Base-by-base conservation (phyloP, 768 basidiomycete genomes). In the Trametes gibbosa region DNA sequence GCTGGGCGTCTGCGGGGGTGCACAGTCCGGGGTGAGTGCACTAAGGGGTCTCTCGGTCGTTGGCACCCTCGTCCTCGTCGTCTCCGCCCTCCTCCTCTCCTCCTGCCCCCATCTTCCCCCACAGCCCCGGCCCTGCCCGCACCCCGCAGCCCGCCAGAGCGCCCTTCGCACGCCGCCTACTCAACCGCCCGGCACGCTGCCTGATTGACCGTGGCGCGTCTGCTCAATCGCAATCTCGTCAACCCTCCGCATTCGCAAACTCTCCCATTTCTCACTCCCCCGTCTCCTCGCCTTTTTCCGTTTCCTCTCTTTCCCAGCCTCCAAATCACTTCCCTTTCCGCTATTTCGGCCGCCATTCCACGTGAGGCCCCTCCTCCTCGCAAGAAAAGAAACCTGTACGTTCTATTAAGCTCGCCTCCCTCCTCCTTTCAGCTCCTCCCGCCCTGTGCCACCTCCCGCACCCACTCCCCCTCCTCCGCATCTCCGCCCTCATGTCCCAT, bases 301-400 rank as follows among this genome's bases (percentile, higher is more conserved):
- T 32, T 32, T 32, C 54, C 61, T 64, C 27, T 52, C 62, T 19
- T 68, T 63, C 64, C 64, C 63, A 32, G 56, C 62, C 56, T 58
- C 34, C 61, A 61, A 51, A 65, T 66, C 63, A 50, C 56, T 17
- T 57, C 53, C 27, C 59, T 63, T 64, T 53, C 66, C 63, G 52
- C 54, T 39, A 58, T 58, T 47, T 61, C 65, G 50, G 55, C 63
- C 25, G 50, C 56, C 29, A 24, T 43, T 57, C 59, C 65, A 58
- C 63, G 58, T 59, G 59, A 59, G 62, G 57, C 39, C 24, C 51
- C 41, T 21, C 62, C 23, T 49, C 54, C 41, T 35, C 35, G 35
- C 56, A 39, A 53, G 50, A 56, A 50, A 47, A 62, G 39, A 41
- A 46, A 41, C 50, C 21, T 29, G 42, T 48, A 47, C 50, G 58